A percentile compares a stretch with the other conserved stretches of the same genome.
Evolutionary conservation across 2,329 filamentous ascomycete genomes (phyloP).

Genomic region (Metarhizium anisopliae): DNA sequence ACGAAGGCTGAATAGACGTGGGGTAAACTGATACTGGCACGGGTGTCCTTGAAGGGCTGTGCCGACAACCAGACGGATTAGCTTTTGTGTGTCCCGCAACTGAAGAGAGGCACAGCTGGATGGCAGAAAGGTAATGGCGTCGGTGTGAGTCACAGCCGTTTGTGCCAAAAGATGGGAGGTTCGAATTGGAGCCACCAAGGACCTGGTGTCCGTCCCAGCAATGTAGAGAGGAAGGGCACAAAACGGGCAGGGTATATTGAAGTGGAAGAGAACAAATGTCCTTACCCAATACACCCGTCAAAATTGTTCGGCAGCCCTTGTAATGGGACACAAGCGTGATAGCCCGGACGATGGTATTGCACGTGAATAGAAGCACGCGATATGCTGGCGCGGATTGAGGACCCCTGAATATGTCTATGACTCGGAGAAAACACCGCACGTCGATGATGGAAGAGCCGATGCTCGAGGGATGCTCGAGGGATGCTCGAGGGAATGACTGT

Average conservation of each 20-base stretch:
- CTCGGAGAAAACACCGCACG: not conserved
- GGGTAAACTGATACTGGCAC: not conserved
- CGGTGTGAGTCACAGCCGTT: conserved; percentile 1
- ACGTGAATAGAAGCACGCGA: not conserved
- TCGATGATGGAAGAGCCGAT: not conserved
- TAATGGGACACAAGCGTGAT: no score
- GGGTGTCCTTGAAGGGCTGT: conserved; percentile 1
- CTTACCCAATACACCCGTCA: no score
- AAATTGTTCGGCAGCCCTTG: no score
- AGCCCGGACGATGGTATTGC: no score
- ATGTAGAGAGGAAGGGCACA: not conserved
- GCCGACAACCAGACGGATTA: not conserved
- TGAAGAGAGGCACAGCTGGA: conserved; percentile 1
- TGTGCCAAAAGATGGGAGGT: not conserved
- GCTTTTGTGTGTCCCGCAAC: not conserved
- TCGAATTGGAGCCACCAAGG: not conserved
- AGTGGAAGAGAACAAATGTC: no score
- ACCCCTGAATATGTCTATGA: not conserved
- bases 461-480: not conserved
- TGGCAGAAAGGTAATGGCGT: conserved; percentile 1
- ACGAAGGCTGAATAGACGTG: conserved; percentile 11
- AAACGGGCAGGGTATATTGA: no score
- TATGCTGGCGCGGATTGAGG: not conserved
- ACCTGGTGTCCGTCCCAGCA: not conserved
- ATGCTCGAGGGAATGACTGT: not conserved